Percentiles rank a stretch among this genome's conserved stretches.
Conservation (phyloP, 345 rosid species). For the Syzygium aqueum region DNA sequence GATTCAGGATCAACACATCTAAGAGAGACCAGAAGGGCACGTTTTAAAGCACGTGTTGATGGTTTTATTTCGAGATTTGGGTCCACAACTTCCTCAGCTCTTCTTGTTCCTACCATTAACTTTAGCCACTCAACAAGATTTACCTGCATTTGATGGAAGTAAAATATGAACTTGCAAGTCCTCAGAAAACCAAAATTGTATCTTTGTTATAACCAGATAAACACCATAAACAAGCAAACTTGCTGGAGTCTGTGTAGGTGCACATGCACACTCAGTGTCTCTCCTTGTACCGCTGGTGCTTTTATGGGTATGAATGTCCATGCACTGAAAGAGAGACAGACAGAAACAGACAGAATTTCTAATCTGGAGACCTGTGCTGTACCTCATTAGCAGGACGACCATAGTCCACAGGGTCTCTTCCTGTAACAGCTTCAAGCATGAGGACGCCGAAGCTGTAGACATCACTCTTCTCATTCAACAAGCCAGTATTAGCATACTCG, state of each 20-base stretch:
- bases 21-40: conserved; percentile 68
- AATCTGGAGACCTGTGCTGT: background rate
- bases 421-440: conserved; percentile 84
- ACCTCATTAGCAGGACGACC: conserved; percentile 91
- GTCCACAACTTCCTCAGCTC: conserved; percentile 92
- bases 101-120: conserved; percentile 88
- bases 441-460: conserved; percentile 93
- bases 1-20: conserved; percentile 88
- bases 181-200: background rate
- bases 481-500: conserved; percentile 82
- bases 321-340: background rate
- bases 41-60: conserved; percentile 57
- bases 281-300: background rate
- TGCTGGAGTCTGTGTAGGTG: background rate
- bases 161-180: background rate
- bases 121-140: conserved; percentile 96
- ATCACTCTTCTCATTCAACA: conserved; percentile 89
- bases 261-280: background rate
- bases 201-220: background rate
- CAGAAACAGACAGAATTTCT: background rate
- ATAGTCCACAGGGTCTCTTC: conserved; percentile 93
- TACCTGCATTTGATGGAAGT: conserved; percentile 32
- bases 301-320: background rate
- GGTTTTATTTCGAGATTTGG: conserved; percentile 71
- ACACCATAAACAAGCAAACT: background rate